Percentiles rank a stretch among this genome's conserved stretches.
phyloP scores from a whole-genome alignment of 2,329 filamentous ascomycete species.

The Pseudopyrenochaeta lycopersici region DNA sequence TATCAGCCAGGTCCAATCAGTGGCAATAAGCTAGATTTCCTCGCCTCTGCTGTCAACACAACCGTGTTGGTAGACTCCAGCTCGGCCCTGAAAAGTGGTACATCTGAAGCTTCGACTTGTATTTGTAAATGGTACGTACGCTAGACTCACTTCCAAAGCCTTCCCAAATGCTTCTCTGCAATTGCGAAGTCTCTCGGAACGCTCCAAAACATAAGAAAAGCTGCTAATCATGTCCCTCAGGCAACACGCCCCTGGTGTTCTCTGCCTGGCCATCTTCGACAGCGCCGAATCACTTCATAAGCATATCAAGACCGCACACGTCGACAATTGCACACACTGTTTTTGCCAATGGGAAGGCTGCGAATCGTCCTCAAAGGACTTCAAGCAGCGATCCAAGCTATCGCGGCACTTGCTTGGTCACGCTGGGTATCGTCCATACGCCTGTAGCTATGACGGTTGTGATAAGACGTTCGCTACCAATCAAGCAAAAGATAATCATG shows the following conservation, averaged over 20 bases:
- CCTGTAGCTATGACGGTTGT: slow-evolving; percentile 46
- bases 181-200: not conserved
- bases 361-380: slow-evolving; percentile 45
- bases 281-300: slow-evolving; percentile 42
- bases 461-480: slow-evolving; percentile 51
- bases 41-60: slow-evolving; percentile 33
- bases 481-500: slow-evolving; percentile 52
- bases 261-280: slow-evolving; percentile 41
- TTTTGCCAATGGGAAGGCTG: slow-evolving; percentile 50
- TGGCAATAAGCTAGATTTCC: slow-evolving; percentile 37
- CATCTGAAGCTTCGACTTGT: slow-evolving; percentile 21
- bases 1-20: slow-evolving; percentile 20
- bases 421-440: slow-evolving; percentile 48
- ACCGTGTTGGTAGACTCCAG: slow-evolving; percentile 14
- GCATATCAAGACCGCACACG: slow-evolving; percentile 47
- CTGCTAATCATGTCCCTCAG: slow-evolving; percentile 3
- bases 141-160: not conserved
- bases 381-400: slow-evolving; percentile 52
- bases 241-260: slow-evolving; percentile 35
- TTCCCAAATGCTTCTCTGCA: not conserved
- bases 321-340: slow-evolving; percentile 45
- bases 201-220: not conserved
- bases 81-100: slow-evolving; percentile 4
- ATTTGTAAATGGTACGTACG: slow-evolving; percentile 44
- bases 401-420: slow-evolving; percentile 49